phyloP scores from a whole-genome alignment of 208 protist species.

The Crithidia brevicula region DNA sequence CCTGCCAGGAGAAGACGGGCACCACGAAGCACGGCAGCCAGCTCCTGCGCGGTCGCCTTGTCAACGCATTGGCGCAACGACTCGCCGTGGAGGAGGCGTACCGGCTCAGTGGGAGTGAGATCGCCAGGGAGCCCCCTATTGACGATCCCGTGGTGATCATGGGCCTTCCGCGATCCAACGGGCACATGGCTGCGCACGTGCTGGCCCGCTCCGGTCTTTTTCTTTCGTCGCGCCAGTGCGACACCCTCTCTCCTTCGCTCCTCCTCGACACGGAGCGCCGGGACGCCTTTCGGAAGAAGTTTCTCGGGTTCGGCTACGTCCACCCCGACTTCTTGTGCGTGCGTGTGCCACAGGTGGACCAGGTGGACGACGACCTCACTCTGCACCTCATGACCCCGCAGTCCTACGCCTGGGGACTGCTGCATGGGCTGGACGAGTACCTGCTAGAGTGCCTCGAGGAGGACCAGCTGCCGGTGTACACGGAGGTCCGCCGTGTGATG shows the following conservation, averaged over 20 bases:
- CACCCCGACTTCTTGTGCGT: conserved; percentile 82
- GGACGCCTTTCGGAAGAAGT: conserved; percentile 52
- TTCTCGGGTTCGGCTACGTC: conserved; percentile 58
- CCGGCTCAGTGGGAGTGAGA: conserved; percentile 73
- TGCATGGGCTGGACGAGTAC: conserved; percentile 91
- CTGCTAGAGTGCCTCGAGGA: conserved; percentile 88
- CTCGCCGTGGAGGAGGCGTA: conserved; percentile 85
- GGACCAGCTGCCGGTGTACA: conserved; percentile 80
- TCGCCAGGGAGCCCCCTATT: conserved; percentile 61
- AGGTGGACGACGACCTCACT: conserved; percentile 88
- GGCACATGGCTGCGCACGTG: conserved; percentile 87
- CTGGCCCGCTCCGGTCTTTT: conserved; percentile 85
- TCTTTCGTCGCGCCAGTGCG: conserved; percentile 70
- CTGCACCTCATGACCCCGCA: conserved; percentile 88
- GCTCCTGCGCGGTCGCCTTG: conserved; percentile 67
- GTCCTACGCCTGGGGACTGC: conserved; percentile 86
- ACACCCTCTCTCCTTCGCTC: conserved; percentile 75
- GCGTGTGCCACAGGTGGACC: conserved; percentile 52
- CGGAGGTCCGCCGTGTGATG: conserved; percentile 68
- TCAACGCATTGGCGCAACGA: conserved; percentile 72
- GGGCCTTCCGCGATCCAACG: conserved; percentile 87
- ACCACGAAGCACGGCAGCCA: conserved; percentile 63
- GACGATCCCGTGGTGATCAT: conserved; percentile 76
- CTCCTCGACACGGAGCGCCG: conserved; percentile 70
- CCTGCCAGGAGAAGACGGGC: conserved; percentile 69